Evolutionary conservation across 1,284 basidiomycete species (phyloP).

Genomic region (Pulveroboletus sp.): DNA sequence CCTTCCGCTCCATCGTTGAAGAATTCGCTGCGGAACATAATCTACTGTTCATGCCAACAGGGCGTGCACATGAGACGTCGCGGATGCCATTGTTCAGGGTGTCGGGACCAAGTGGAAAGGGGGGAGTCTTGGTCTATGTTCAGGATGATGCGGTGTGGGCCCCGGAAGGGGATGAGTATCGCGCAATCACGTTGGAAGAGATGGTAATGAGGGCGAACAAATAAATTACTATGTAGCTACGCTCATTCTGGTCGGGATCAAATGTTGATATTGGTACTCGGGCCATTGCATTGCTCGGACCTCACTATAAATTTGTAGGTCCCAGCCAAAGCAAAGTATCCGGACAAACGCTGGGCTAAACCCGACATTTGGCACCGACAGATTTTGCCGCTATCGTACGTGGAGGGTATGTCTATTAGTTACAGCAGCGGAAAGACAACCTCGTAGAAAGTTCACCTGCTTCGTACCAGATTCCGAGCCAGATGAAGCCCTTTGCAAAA

Average conservation of each 20-base stretch:
- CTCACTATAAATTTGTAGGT: too few species aligned
- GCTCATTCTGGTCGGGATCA: too few species aligned
- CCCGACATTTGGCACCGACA: too few species aligned
- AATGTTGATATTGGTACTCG: too few species aligned
- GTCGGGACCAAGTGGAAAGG: conserved; percentile 77
- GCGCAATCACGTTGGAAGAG: conserved; percentile 61
- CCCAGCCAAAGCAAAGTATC: too few species aligned
- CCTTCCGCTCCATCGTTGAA: conserved; percentile 89
- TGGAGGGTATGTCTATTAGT: too few species aligned
- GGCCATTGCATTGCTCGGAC: too few species aligned
- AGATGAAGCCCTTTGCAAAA: background rate
- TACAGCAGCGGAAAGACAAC: too few species aligned
- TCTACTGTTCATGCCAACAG: conserved; percentile 84
- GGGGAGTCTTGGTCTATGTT: conserved; percentile 82
- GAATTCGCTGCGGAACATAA: conserved; percentile 83
- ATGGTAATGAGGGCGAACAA: conserved; percentile 63
- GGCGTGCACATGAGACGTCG: conserved; percentile 75
- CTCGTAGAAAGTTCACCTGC: background rate
- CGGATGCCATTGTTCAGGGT: conserved; percentile 87
- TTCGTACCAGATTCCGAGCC: background rate
- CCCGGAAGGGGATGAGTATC: conserved; percentile 51
- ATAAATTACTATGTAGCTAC: conserved; percentile 5
- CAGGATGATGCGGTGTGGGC: conserved; percentile 88
- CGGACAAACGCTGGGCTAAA: too few species aligned
- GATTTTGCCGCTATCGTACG: too few species aligned